Percentiles rank a stretch among this genome's conserved stretches.
phyloP scores from a whole-genome alignment of 345 rosid species.

The Salix arbutifolia region DNA sequence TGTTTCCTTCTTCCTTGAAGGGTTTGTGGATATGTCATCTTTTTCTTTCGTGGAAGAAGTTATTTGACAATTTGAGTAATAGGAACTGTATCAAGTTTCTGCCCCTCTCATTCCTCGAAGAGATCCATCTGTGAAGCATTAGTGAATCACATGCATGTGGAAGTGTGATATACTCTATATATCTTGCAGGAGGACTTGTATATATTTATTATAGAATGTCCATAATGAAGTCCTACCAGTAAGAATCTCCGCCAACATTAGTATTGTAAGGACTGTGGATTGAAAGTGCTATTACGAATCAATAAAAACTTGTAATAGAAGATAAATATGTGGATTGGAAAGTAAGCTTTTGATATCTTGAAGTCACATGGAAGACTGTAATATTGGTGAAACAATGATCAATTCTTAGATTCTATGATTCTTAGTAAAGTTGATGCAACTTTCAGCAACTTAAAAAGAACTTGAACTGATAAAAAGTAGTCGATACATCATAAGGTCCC shows the following conservation, averaged over 20 bases:
- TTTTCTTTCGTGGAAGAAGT: not conserved
- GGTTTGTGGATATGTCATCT: not conserved
- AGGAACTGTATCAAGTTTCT: not conserved
- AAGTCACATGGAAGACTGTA: conserved; percentile 17
- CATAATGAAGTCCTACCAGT: conserved; percentile 3
- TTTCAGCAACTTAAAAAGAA: not conserved
- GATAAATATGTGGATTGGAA: conserved; percentile 10
- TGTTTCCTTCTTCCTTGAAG: not conserved
- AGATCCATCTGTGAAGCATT: not conserved
- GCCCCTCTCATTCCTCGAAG: not conserved
- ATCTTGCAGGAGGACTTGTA: too few species aligned
- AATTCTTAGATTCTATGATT: conserved; percentile 11
- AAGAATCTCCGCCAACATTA: conserved; percentile 11
- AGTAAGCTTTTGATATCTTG: conserved; percentile 11
- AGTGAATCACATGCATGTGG: not conserved
- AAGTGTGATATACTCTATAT: not conserved
- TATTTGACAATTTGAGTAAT: not conserved
- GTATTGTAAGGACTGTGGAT: not conserved
- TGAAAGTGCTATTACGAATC: conserved; percentile 10
- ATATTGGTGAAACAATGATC: conserved; percentile 17
- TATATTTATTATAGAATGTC: not conserved
- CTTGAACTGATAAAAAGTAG: not conserved
- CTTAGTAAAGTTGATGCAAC: conserved; percentile 19
- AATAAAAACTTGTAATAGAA: not conserved
- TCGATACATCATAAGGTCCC: not conserved